phyloP scores from a whole-genome alignment of 2,329 filamentous ascomycete species.

The Daldinia sp. region DNA sequence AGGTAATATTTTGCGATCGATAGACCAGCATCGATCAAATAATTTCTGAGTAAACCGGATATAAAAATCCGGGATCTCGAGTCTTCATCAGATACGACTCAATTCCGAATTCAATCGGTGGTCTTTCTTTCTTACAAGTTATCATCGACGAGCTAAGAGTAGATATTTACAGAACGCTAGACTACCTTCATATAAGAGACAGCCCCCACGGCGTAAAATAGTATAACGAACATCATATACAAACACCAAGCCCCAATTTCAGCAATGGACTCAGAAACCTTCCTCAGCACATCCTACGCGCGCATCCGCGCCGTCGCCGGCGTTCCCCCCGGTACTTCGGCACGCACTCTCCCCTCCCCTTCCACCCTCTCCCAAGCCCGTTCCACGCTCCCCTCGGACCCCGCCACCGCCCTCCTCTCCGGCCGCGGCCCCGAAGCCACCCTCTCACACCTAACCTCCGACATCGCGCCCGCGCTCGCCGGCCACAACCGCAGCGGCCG shows the following conservation, averaged over 20 bases:
- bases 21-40: conserved; percentile 30
- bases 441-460: conserved; percentile 58
- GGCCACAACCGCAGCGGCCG: conserved; percentile 72
- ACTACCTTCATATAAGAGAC: neutral
- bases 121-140: neutral
- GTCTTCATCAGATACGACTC: neutral
- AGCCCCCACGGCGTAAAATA: neutral
- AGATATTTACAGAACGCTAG: neutral
- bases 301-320: conserved; percentile 44
- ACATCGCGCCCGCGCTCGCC: conserved; percentile 72
- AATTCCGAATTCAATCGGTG: neutral
- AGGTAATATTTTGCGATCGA: conserved; percentile 50
- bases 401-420: conserved; percentile 51
- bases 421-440: conserved; percentile 51
- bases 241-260: neutral
- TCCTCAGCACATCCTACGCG: conserved; percentile 41
- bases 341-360: conserved; percentile 56
- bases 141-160: neutral
- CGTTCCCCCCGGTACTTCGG: conserved; percentile 31
- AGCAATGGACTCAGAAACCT: conserved; percentile 32
- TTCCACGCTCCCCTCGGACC: conserved; percentile 46
- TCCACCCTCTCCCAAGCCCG: conserved; percentile 54
- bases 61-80: conserved; percentile 7
- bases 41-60: neutral
- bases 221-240: neutral